Evolutionary conservation across 2,329 filamentous ascomycete genomes (phyloP).

Genomic region (Colletotrichum tropicale): DNA sequence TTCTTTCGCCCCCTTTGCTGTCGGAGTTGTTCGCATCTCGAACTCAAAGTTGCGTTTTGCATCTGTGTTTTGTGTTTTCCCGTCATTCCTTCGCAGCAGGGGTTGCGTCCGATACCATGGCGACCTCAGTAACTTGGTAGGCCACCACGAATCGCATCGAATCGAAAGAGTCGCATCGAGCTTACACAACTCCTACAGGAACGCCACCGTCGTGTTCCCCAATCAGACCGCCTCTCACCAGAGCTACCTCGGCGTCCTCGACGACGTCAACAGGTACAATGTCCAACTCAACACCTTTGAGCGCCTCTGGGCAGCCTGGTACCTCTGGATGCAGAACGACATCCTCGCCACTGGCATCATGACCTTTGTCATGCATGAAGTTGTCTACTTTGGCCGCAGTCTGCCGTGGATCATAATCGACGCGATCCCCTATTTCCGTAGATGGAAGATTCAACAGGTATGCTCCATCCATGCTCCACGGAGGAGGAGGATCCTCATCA

Average conservation of each 20-base stretch:
- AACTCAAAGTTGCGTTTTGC: not conserved
- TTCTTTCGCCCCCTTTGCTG: not conserved
- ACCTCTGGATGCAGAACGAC: slow-evolving; percentile 98
- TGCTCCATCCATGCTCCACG: slow-evolving; percentile 31
- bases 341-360: slow-evolving; percentile 95
- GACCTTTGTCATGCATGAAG: slow-evolving; percentile 94
- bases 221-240: slow-evolving; percentile 52
- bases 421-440: slow-evolving; percentile 84
- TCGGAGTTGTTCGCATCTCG: not conserved
- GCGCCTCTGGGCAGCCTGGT: slow-evolving; percentile 94
- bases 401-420: slow-evolving; percentile 95
- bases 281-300: slow-evolving; percentile 85
- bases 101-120: not conserved
- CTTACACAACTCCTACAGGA: slow-evolving; percentile 38
- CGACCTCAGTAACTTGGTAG: slow-evolving; percentile 5
- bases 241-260: slow-evolving; percentile 62
- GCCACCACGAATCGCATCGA: not conserved
- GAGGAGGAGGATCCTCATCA: not conserved
- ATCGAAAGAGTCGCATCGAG: not conserved
- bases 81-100: not conserved
- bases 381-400: slow-evolving; percentile 90
- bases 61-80: not conserved
- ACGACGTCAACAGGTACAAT: slow-evolving; percentile 74
- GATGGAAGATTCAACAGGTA: slow-evolving; percentile 93
- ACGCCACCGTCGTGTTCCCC: slow-evolving; percentile 50